phyloP scores from a whole-genome alignment of 495 filamentous ascomycete species.

The Tuber indicum region DNA sequence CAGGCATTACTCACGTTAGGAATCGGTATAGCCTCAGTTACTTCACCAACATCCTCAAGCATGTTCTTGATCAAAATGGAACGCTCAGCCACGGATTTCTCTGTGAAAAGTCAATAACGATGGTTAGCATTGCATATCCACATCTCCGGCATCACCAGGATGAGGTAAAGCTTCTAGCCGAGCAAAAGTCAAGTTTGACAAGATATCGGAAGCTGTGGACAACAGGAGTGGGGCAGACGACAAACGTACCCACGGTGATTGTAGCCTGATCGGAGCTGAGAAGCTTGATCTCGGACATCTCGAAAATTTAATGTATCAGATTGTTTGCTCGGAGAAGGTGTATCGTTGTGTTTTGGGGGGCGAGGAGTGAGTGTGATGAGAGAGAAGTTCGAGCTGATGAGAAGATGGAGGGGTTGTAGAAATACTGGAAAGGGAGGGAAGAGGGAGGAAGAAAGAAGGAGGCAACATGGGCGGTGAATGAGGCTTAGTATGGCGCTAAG shows the following conservation, averaged over 20 bases:
- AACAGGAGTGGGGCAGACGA: constrained; percentile 23
- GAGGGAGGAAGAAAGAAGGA: constrained; percentile 9
- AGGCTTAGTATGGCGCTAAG: background rate
- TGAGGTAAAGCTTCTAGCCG: background rate
- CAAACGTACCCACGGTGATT: constrained; percentile 37
- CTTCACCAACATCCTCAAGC: constrained; percentile 80
- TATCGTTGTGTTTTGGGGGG: background rate
- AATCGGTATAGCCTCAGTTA: constrained; percentile 67
- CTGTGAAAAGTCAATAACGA: constrained; percentile 45
- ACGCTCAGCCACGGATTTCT: constrained; percentile 79
- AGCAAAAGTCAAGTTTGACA: constrained; percentile 4
- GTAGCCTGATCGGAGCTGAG: constrained; percentile 37
- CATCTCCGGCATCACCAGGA: background rate
- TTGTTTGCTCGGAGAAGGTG: background rate
- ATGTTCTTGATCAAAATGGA: constrained; percentile 96
- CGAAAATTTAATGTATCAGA: constrained; percentile 7
- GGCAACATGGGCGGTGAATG: constrained; percentile 14
- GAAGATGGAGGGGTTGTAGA: constrained; percentile 13
- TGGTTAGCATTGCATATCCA: constrained; percentile 9
- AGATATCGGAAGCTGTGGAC: background rate
- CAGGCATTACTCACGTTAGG: constrained; percentile 63
- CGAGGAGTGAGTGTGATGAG: background rate
- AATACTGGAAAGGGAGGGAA: constrained; percentile 23
- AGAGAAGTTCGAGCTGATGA: constrained; percentile 20
- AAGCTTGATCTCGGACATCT: constrained; percentile 41